These are phyloP conservation scores for Trifolium dubium DNA, from an alignment of 306 rosid species.

Conservation along the genomic window DNA sequence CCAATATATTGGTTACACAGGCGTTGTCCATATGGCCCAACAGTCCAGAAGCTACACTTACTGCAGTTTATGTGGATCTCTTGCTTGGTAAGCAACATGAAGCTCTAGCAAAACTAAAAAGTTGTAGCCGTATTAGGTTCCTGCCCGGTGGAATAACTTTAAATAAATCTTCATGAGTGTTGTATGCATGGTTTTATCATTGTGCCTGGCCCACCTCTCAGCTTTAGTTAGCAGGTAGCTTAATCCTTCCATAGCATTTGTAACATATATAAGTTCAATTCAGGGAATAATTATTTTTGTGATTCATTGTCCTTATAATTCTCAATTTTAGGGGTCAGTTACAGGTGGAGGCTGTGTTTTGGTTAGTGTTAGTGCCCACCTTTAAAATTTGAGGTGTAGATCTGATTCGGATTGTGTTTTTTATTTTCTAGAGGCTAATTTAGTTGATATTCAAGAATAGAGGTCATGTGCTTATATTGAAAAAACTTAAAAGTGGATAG, in stretches of 20 bases:
- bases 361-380: slow-evolving; percentile 87
- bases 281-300: slow-evolving; percentile 80
- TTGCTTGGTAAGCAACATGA: slow-evolving; percentile 75
- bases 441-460: slow-evolving; percentile 62
- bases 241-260: slow-evolving; percentile 83
- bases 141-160: slow-evolving; percentile 64
- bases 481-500: slow-evolving; percentile 55
- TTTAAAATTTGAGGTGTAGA: slow-evolving; percentile 78
- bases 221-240: slow-evolving; percentile 76
- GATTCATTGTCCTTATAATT: slow-evolving; percentile 52
- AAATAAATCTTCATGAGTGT: slow-evolving; percentile 76
- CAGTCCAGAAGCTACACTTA: slow-evolving; percentile 81
- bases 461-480: slow-evolving; percentile 60
- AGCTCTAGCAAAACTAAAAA: slow-evolving; percentile 78
- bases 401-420: slow-evolving; percentile 72
- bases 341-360: slow-evolving; percentile 88
- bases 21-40: slow-evolving; percentile 77
- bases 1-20: slow-evolving; percentile 58
- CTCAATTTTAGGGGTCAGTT: slow-evolving; percentile 69
- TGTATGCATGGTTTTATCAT: slow-evolving; percentile 59
- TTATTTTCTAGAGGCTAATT: slow-evolving; percentile 61
- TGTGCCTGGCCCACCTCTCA: slow-evolving; percentile 54
- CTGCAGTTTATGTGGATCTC: slow-evolving; percentile 84
- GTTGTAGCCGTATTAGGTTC: slow-evolving; percentile 75
- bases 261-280: slow-evolving; percentile 92